Evolutionary conservation across 1,139 yeast species (phyloP).

Genomic region (Kodamaea sp.): DNA sequence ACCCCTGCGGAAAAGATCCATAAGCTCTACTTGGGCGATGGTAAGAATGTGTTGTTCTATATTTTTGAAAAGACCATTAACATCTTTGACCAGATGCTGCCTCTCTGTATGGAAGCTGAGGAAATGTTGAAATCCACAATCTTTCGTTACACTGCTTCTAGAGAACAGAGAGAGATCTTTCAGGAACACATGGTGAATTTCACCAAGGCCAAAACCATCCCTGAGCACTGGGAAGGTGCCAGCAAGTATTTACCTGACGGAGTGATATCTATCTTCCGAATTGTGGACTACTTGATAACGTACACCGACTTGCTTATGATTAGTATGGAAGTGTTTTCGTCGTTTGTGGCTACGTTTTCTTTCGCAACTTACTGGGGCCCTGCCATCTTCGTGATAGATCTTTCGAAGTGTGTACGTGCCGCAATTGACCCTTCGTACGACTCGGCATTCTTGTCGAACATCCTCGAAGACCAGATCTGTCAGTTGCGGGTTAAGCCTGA

Average conservation of each 20-base stretch:
- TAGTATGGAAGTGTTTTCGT: constrained; percentile 9
- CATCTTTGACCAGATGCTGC: constrained; percentile 1
- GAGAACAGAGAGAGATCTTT: background rate
- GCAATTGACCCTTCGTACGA: constrained; percentile 10
- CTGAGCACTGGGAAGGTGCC: constrained; percentile 4
- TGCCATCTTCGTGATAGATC: constrained; percentile 9
- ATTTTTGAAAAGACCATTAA: constrained; percentile 1
- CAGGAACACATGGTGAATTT: constrained; percentile 1
- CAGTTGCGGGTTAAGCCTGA: too few relatives aligned
- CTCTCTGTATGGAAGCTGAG: background rate
- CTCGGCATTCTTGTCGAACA: constrained; percentile 2
- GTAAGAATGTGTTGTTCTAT: constrained; percentile 1
- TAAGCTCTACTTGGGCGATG: constrained; percentile 8
- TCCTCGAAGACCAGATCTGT: constrained; percentile 6
- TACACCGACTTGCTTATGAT: constrained; percentile 7
- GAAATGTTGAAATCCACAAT: constrained; percentile 1
- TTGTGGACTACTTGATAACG: constrained; percentile 5
- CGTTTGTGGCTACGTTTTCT: constrained; percentile 5
- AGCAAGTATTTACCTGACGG: constrained; percentile 6
- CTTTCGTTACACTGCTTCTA: constrained; percentile 6
- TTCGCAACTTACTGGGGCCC: constrained; percentile 12
- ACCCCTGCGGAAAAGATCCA: constrained; percentile 2
- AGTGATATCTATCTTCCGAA: constrained; percentile 2
- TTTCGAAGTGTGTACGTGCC: constrained; percentile 8
- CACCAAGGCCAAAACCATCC: background rate